Percentiles rank a stretch among this genome's conserved stretches.
Conservation (phyloP, 495 filamentous ascomycete species). For the Hypoxylon trugodes region DNA sequence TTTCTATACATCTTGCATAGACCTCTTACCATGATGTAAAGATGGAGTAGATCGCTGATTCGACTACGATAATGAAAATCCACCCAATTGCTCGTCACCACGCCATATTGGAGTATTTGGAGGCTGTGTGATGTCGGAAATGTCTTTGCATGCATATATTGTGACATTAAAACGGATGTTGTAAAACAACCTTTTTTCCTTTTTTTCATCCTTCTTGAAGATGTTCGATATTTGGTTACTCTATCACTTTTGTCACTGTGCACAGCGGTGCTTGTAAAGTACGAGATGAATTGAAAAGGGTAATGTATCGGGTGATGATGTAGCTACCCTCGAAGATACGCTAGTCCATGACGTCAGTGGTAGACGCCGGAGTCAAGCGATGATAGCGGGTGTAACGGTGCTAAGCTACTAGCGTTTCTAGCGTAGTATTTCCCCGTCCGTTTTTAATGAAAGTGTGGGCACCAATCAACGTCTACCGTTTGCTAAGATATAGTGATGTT, state of each 20-base stretch:
- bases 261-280: no score
- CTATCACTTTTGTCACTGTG: no score
- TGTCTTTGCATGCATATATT: slow-evolving; percentile 4
- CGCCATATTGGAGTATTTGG: not conserved
- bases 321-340: not conserved
- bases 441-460: slow-evolving; percentile 27
- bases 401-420: no score
- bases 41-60: slow-evolving; percentile 15
- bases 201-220: not conserved
- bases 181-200: not conserved
- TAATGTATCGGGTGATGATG: not conserved
- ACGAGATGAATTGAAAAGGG: no score
- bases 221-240: not conserved
- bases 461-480: slow-evolving; percentile 23
- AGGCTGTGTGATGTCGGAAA: slow-evolving; percentile 21
- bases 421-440: slow-evolving; percentile 7
- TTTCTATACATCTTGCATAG: not conserved
- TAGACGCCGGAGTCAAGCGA: not conserved
- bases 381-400: slow-evolving; percentile 10
- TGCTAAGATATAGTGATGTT: not conserved
- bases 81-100: slow-evolving; percentile 20
- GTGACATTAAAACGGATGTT: slow-evolving; percentile 12
- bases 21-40: slow-evolving; percentile 24
- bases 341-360: slow-evolving; percentile 27
- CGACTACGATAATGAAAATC: slow-evolving; percentile 9